Base-by-base conservation (phyloP, 805 yeast genomes). In the Pichia occidentalis region DNA sequence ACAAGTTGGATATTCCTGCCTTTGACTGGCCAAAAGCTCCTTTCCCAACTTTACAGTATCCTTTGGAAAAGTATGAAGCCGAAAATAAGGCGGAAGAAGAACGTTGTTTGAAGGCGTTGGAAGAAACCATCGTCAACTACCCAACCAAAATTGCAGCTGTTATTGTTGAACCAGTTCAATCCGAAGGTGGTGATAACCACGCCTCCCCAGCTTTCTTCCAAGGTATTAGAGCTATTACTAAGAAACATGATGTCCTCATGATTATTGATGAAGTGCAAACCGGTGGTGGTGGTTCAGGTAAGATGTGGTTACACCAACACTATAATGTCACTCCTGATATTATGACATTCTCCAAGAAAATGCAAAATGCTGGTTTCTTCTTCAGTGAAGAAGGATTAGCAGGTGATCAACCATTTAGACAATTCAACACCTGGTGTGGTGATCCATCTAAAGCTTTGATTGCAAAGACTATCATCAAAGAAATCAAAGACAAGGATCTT, bases 41-140 rank as follows among this genome's bases (percentile, higher is more conserved):
- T 46, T 88, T 80, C 69, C 97, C 97, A 47, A 52, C 72, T 36
- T 79, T 85, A 63, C 67, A 79, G 61, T 88, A 86, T 62, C 97
- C 97, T 42, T 71, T 87, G 54, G 88, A 77, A 39, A 70, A 74
- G 36, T 56, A 77, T 57, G 75, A 56, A 29, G 77, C 68, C 33
- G 77, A 65, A 44, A 73, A 73, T 49, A 58, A 52, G 35, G 59
- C 50, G 7, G 77, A 73, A 53, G 79, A 73, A 46, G 61, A 59
- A 27, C 57, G 66, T 18, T 71, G 77, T 44, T 60, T 73, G 45
- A 61, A 52, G 6, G 67, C 53, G 27, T 60, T 73, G 32, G 77
- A 72, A 46, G 44, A 50, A 4, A 55, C 65, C 24, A 52, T 70
- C 46, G 48, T 54, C 31, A 51, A 57, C 30, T 64, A 65, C 45